Percentiles rank a stretch among this genome's conserved stretches.
Evolutionary conservation across 176 grass and related monocot species (phyloP).

Genomic region (Aegilops longissima): DNA sequence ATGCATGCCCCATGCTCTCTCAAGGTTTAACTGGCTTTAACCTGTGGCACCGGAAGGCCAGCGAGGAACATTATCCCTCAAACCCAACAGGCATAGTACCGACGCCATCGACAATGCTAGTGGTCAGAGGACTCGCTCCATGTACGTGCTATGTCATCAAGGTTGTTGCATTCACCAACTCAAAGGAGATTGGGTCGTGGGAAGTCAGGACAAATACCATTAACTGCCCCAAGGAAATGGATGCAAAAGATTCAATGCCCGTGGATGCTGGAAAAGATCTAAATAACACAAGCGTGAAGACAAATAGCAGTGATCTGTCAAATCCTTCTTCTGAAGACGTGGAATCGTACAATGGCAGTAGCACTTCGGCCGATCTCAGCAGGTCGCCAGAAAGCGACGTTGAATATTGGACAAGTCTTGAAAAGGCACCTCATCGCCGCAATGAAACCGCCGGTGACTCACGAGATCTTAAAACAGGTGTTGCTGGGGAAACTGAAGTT

Average conservation of each 20-base stretch:
- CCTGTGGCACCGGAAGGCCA: neutral
- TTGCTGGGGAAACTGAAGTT: neutral
- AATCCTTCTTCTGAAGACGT: neutral
- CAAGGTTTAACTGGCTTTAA: conserved; percentile 17
- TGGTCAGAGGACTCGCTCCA: conserved; percentile 9
- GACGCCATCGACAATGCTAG: neutral
- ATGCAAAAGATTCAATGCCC: neutral
- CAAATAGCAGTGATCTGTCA: neutral
- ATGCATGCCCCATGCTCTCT: neutral
- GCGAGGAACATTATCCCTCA: neutral
- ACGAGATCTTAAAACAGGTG: neutral
- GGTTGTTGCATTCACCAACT: conserved; percentile 10
- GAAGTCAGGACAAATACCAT: conserved; percentile 1
- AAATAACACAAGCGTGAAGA: neutral
- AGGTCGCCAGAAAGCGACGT: neutral
- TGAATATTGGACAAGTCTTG: neutral
- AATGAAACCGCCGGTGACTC: neutral
- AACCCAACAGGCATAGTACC: conserved; percentile 9
- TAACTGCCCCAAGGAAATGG: neutral
- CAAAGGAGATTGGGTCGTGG: conserved; percentile 13
- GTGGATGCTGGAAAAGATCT: neutral
- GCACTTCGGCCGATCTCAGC: neutral
- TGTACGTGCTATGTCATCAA: neutral
- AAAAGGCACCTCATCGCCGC: neutral
- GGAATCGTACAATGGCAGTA: neutral